These are phyloP conservation scores for Fusarium ramigenum DNA, from an alignment of 2,329 filamentous ascomycete genomes.

Conservation along the genomic window DNA sequence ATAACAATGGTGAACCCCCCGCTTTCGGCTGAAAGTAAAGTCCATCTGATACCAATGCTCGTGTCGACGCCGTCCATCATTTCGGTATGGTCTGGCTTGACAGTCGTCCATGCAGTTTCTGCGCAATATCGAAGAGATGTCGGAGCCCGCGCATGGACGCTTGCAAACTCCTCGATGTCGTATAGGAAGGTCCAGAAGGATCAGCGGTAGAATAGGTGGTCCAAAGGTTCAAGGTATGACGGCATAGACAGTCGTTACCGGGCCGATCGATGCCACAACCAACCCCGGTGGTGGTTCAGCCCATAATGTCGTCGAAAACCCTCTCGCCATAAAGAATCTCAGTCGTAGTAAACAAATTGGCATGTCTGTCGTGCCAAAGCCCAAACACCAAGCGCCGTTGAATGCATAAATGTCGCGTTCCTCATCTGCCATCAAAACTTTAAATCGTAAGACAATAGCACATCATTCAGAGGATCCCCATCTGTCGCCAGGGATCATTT, in stretches of 20 bases:
- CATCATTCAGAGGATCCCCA: constrained; percentile 28
- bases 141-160: neutral
- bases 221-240: neutral
- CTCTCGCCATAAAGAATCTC: neutral
- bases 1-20: neutral
- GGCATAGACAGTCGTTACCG: neutral
- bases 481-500: constrained; percentile 36
- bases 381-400: constrained; percentile 10
- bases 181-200: neutral
- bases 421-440: neutral
- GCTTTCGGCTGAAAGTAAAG: neutral
- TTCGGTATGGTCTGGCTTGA: no score
- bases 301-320: neutral
- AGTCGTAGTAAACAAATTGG: neutral
- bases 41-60: neutral
- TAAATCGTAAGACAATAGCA: constrained; percentile 7
- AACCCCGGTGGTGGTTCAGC: neutral
- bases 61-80: neutral
- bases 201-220: neutral
- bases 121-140: neutral
- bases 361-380: neutral
- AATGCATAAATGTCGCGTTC: constrained; percentile 7
- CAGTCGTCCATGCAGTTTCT: no score
- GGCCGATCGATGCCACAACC: neutral
- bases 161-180: rapidly evolving